phyloP scores from a whole-genome alignment of 2,329 filamentous ascomycete genomes.

The Aspergillus sp. region DNA sequence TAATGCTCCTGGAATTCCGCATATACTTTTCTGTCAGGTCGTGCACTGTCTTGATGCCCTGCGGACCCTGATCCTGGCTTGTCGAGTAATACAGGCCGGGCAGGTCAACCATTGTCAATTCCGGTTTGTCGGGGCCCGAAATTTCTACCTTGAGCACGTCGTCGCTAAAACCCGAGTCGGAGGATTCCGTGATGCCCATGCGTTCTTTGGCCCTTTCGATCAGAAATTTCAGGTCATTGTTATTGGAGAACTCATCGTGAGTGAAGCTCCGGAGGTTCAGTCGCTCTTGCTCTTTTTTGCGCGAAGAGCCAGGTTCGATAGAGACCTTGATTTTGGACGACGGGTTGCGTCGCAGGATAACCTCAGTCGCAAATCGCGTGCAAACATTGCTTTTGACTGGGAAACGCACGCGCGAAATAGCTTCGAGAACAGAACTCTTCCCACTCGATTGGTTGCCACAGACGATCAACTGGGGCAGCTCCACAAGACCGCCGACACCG shows the following conservation, averaged over 20 bases:
- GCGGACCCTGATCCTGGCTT: slow-evolving; percentile 43
- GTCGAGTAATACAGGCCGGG: slow-evolving; percentile 50
- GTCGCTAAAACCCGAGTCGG: slow-evolving; percentile 19
- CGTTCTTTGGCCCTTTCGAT: slow-evolving; percentile 43
- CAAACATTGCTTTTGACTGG: slow-evolving; percentile 47
- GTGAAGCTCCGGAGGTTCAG: slow-evolving; percentile 6
- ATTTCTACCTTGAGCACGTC: slow-evolving; percentile 52
- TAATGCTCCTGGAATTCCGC: slow-evolving; percentile 48
- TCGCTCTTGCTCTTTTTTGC: slow-evolving; percentile 4
- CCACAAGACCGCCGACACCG: slow-evolving; percentile 40
- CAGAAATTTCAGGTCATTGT: slow-evolving; percentile 33
- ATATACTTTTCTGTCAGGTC: slow-evolving; percentile 47
- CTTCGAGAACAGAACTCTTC: slow-evolving; percentile 57
- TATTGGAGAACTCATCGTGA: slow-evolving; percentile 9
- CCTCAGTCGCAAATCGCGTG: slow-evolving; percentile 53
- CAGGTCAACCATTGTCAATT: slow-evolving; percentile 54
- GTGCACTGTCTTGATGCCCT: slow-evolving; percentile 46
- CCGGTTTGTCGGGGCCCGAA: slow-evolving; percentile 49
- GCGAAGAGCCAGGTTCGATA: slow-evolving; percentile 28
- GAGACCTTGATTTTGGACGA: slow-evolving; percentile 33
- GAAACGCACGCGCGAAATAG: slow-evolving; percentile 53
- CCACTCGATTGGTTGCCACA: slow-evolving; percentile 53
- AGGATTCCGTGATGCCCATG: slow-evolving; percentile 39
- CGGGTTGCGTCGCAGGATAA: slow-evolving; percentile 41
- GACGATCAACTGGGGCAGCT: slow-evolving; percentile 49